Evolutionary conservation across 2,329 filamentous ascomycete genomes (phyloP).

Genomic region (Calonectria montana): DNA sequence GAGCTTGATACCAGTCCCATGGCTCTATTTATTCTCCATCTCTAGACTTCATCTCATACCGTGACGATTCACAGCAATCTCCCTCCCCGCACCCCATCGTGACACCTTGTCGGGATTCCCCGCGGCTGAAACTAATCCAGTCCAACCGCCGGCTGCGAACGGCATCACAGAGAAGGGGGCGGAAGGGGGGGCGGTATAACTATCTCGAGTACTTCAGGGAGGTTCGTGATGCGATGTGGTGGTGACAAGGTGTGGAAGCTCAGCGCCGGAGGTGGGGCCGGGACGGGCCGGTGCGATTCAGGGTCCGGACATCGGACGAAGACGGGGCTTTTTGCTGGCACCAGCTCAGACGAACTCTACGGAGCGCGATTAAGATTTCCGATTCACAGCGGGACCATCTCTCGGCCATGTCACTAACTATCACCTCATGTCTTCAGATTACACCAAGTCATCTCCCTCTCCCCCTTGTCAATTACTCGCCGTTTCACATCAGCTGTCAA

Average conservation of each 20-base stretch:
- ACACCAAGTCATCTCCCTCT: not conserved
- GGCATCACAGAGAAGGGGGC: not conserved
- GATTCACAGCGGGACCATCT: not conserved
- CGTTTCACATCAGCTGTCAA: not conserved
- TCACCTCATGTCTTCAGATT: not conserved
- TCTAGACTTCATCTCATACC: not conserved
- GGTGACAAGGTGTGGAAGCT: conserved; percentile 10
- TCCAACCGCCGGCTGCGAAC: not conserved
- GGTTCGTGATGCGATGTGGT: not conserved
- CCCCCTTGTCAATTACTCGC: not conserved
- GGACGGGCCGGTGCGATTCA: conserved; percentile 4
- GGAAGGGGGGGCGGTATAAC: not conserved
- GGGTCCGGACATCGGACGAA: not conserved
- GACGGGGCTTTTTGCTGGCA: not conserved
- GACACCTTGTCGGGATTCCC: not conserved
- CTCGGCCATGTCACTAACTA: not conserved
- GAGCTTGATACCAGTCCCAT: not conserved
- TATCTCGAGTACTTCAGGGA: not conserved
- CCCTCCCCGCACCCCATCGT: not conserved
- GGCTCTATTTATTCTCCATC: conserved; percentile 1
- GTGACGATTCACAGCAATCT: not conserved
- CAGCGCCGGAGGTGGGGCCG: conserved; percentile 7
- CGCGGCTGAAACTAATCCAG: not conserved
- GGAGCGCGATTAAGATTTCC: not conserved
- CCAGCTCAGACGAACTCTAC: not conserved